phyloP scores from a whole-genome alignment of 73 alveolate species.

The Paramecium primaurelia region DNA sequence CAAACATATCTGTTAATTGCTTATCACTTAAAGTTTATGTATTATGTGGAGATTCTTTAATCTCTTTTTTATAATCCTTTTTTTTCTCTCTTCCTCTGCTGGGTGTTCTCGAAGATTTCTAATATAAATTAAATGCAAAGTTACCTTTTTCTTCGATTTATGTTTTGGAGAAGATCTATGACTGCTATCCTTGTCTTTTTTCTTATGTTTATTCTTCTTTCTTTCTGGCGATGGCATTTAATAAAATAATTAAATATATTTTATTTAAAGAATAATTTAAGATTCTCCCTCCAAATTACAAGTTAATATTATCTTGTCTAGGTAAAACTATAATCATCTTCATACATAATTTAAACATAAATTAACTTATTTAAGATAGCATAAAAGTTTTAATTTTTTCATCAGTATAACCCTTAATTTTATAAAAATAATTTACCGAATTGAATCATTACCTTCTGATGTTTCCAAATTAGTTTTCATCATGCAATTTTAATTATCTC shows the following conservation, averaged over 20 bases:
- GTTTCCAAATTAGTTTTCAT: background rate
- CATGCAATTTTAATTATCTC: background rate
- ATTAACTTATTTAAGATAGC: no score
- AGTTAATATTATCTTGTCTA: no score
- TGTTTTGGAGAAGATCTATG: slow-evolving; percentile 25
- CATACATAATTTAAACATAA: no score
- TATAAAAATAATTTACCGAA: no score
- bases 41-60: background rate
- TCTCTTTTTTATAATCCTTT: background rate
- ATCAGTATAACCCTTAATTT: no score
- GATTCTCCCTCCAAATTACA: background rate
- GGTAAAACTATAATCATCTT: no score
- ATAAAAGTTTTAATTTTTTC: no score
- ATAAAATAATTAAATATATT: background rate
- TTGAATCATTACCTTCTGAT: no score
- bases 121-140: background rate
- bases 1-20: slow-evolving; percentile 19
- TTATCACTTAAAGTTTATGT: slow-evolving; percentile 8
- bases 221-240: slow-evolving; percentile 43
- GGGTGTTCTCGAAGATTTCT: background rate
- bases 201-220: slow-evolving; percentile 36
- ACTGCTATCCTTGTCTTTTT: slow-evolving; percentile 4
- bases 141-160: slow-evolving; percentile 42
- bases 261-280: background rate
- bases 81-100: slow-evolving; percentile 7